Conservation (phyloP, 371 early-diverging fungal species). For the Capniomyces stellatus region DNA sequence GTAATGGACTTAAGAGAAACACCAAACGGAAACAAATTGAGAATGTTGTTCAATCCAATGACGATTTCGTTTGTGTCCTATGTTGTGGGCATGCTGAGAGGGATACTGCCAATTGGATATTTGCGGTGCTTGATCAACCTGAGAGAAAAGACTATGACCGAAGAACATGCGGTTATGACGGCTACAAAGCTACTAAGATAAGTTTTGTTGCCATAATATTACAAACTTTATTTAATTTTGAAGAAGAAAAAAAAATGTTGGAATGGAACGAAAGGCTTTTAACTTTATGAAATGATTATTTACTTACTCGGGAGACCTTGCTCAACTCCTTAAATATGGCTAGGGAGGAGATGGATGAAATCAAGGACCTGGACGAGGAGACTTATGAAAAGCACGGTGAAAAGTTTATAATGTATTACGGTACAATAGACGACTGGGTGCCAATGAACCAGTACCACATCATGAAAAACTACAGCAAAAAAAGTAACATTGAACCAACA, state of each 20-base stretch:
- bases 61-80: slow-evolving; percentile 22
- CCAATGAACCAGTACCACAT: slow-evolving; percentile 47
- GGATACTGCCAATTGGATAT: slow-evolving; percentile 21
- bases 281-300: no score
- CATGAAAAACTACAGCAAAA: slow-evolving; percentile 42
- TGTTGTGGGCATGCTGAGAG: slow-evolving; percentile 20
- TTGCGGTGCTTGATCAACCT: slow-evolving; percentile 14
- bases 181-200: slow-evolving; percentile 39
- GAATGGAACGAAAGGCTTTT: no score
- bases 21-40: slow-evolving; percentile 47
- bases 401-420: slow-evolving; percentile 65
- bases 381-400: slow-evolving; percentile 34
- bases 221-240: no score
- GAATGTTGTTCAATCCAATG: slow-evolving; percentile 29
- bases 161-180: slow-evolving; percentile 28
- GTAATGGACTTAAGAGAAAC: slow-evolving; percentile 51
- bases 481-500: no score
- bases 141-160: slow-evolving; percentile 29
- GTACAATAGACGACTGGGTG: slow-evolving; percentile 55
- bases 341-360: slow-evolving; percentile 47
- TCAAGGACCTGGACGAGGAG: slow-evolving; percentile 40
- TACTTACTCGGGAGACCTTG: no score
- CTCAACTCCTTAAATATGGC: slow-evolving; percentile 50
- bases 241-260: no score
- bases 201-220: no score